Conservation (phyloP, 1,284 basidiomycete genomes). For the Ceratobasidium sp. region DNA sequence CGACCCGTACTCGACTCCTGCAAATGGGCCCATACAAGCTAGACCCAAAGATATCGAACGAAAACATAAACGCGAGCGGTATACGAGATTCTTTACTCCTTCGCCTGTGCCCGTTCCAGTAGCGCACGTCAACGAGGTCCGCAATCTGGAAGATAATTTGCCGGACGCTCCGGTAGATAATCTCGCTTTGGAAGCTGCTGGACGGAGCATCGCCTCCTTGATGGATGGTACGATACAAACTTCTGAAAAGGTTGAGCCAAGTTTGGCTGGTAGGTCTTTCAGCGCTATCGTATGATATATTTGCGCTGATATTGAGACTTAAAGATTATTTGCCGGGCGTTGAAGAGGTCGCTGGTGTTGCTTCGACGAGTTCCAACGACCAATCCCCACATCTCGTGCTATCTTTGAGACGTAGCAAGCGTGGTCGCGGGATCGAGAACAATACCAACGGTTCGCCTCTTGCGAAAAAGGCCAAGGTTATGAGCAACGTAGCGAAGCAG, state of each 20-base stretch:
- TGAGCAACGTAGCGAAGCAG: not conserved
- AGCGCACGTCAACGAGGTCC: not conserved
- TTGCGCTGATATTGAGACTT: too few relatives aligned
- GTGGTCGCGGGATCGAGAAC: not conserved
- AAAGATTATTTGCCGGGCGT: too few relatives aligned
- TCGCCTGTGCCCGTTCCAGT: not conserved
- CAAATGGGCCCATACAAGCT: too few relatives aligned
- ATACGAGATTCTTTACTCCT: not conserved
- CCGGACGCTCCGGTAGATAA: not conserved
- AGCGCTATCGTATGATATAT: too few relatives aligned
- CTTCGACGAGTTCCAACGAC: not conserved
- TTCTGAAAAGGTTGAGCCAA: too few relatives aligned
- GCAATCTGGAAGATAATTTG: not conserved
- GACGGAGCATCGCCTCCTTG: too few relatives aligned
- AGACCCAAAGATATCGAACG: too few relatives aligned
- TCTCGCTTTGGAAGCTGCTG: too few relatives aligned
- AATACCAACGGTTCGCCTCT: not conserved
- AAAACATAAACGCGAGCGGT: not conserved
- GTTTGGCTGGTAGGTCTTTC: too few relatives aligned
- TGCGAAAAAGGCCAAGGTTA: not conserved
- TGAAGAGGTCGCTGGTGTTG: not conserved
- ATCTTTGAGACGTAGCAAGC: not conserved
- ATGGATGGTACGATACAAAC: too few relatives aligned
- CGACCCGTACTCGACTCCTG: not conserved
- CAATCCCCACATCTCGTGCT: not conserved